Evolutionary conservation across 257 asterid genomes (phyloP), one percentile per base, ranked within the genome.

Genomic region (Solanum bukasovii): DNA sequence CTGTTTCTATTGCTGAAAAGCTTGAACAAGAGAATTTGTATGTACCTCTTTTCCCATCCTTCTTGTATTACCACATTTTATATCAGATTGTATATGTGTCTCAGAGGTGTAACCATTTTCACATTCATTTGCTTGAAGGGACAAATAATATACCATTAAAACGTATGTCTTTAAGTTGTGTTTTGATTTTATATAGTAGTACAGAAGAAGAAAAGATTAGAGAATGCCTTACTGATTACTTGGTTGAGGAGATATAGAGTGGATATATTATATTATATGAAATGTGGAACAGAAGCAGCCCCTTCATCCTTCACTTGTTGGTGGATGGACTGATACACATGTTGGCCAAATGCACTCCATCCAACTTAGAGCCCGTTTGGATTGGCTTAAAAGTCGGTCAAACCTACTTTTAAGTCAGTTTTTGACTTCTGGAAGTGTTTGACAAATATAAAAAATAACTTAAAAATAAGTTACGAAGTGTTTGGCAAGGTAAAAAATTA

Each of bases 11-110:
- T 37, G 99, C 99, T 56, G 98, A 96, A 88, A 97, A 97, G 92
- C 98, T 97, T 46, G 99, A 97, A 89, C 96, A 96, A 91, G 98
- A 97, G 91, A 97, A 97, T 89, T 86, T 97, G 99, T 97, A 91
- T 21, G 98, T 89, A 37, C 88, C 70, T 68, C 83, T 90, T 89
- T 85, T 88, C 89, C 67, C 70, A 38, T 59, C 83, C 31, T 71
- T 35, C 44, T 31, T 20, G 13, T 67, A 27, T 23, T 25, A 9
- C 29, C 61, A 38, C 29, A 25, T 67, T 40, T 12, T 37, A 67
- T 44, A 79, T 79, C 65, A n/a, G 65, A 25, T 27, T 81, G 38
- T 81, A 46, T 79, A 46, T 81, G 33, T 75, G 20, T 72, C 31
- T 34, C 52, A 37, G 83, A 37, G n/a, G 59, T 75, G 59, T 44